Base-by-base conservation (phyloP, 2,329 filamentous ascomycete species). In the Westerdykella ornata region DNA sequence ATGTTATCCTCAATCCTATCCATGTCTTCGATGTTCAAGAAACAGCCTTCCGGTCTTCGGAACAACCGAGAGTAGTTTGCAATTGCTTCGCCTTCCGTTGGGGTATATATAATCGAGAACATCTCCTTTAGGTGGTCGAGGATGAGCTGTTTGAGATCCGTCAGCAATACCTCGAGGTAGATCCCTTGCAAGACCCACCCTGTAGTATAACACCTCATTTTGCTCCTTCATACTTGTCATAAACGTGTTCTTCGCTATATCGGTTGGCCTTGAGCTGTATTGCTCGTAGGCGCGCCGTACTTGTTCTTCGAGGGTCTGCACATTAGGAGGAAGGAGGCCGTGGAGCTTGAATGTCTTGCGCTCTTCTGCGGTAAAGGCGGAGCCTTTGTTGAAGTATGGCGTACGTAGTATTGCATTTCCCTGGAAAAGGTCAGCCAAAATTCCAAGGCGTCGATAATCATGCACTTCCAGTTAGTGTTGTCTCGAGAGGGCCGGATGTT, bases 31-130 rank as follows among this genome's bases (percentile, higher is more conserved):
- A 94, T 84, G 53, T 84, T 87, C 38, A 94, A 65, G 50, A 88
- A 94, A 53, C 85, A 88, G 0, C 88, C 88, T 51, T 90, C 84
- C 0, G 88, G 85, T 14, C 78, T 73, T 9, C 88, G 72, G 56
- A 94, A 94, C 0, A 92, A 63, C 0, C 81, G 70, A 0, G 86
- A 92, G 59, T 86, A 94, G 48, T 89, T 85, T 51, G 86, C 79
- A 38, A 94, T 94, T 0, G 88, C 88, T 31, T 94, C 86, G 7
- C 85, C 87, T 66, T 94, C 88, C 0, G 88, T 94, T 0, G 88
- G 88, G 0, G 88, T 94, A 59, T 94, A 95, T 19, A 94, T 85
- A n/a, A 94, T 72, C 31, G 82, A 80, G 57, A 94, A 89, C 85
- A 94, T 92, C 59, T 94, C 87, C 48, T 85, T 81, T 15, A 94